These are phyloP conservation scores for Berberis vulgaris DNA, from an alignment of 164 flowering plant genomes.

Conservation along the genomic window DNA sequence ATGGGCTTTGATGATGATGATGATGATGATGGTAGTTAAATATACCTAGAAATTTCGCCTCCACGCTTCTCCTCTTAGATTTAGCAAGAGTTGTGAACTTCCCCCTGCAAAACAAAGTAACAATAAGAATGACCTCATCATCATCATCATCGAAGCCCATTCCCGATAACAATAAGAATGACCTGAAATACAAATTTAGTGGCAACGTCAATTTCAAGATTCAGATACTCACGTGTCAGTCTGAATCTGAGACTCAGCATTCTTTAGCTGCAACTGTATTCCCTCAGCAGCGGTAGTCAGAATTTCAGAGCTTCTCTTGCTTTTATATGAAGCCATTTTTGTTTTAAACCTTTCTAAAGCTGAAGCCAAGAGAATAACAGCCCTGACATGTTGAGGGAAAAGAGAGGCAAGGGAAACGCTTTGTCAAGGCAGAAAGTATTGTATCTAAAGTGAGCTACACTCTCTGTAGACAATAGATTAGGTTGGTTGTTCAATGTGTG, in stretches of 20 bases:
- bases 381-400: constrained; percentile 27
- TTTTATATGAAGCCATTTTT: constrained; percentile 43
- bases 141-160: too few species aligned
- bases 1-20: too few species aligned
- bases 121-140: background rate
- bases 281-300: constrained; percentile 48
- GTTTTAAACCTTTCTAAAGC: constrained; percentile 47
- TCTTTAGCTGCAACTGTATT: constrained; percentile 44
- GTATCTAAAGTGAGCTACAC: too few species aligned
- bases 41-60: constrained; percentile 59
- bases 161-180: background rate
- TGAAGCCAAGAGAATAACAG: constrained; percentile 41
- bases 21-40: too few species aligned
- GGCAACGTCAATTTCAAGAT: background rate
- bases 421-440: too few species aligned
- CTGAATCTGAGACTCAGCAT: constrained; percentile 53
- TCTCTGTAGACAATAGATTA: too few species aligned
- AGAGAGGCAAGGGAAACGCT: too few species aligned
- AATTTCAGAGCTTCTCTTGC: constrained; percentile 58
- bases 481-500: too few species aligned
- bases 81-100: constrained; percentile 46
- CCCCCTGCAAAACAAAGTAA: constrained; percentile 36
- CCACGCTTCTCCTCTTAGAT: constrained; percentile 59
- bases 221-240: constrained; percentile 51
- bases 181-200: background rate